phyloP scores from a whole-genome alignment of 768 basidiomycete genomes.

The Tulasnella sp. region DNA sequence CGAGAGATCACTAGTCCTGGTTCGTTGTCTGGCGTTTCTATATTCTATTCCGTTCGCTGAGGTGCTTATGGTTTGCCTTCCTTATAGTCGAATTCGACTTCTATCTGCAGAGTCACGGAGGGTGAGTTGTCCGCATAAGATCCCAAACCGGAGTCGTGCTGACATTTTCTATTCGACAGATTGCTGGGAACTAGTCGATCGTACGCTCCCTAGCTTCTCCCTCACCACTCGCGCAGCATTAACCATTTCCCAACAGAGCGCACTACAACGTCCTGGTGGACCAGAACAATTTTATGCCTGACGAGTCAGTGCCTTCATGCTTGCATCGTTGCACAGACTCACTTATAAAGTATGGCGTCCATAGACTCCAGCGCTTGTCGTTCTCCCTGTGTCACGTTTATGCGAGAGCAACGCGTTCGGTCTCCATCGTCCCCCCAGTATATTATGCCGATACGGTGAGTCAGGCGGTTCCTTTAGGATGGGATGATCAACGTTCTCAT shows the following conservation, averaged over 20 bases:
- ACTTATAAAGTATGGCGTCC: too few species aligned
- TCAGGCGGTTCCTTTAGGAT: neutral
- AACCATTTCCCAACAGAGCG: neutral
- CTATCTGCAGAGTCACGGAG: conserved; percentile 74
- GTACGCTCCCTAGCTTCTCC: neutral
- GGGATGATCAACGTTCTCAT: neutral
- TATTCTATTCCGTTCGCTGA: neutral
- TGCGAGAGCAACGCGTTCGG: conserved; percentile 26
- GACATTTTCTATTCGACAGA: neutral
- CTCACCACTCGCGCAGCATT: neutral
- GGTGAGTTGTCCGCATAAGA: conserved; percentile 34
- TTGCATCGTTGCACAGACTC: conserved; percentile 45
- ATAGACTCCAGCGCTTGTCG: conserved; percentile 20
- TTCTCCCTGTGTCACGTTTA: conserved; percentile 26
- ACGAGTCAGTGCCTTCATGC: conserved; percentile 34
- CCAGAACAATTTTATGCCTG: conserved; percentile 20
- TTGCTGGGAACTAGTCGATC: conserved; percentile 24
- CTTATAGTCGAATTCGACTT: conserved; percentile 61
- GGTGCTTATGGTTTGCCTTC: neutral
- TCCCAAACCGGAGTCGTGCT: neutral
- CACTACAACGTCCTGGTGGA: conserved; percentile 23
- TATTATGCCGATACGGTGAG: conserved; percentile 24
- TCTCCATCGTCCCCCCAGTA: conserved; percentile 22
- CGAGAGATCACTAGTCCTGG: conserved; percentile 45
- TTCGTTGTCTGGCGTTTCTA: neutral